These are phyloP conservation scores for Agaricus sinodeliciosus DNA, from an alignment of 768 basidiomycete genomes.

Conservation along the genomic window DNA sequence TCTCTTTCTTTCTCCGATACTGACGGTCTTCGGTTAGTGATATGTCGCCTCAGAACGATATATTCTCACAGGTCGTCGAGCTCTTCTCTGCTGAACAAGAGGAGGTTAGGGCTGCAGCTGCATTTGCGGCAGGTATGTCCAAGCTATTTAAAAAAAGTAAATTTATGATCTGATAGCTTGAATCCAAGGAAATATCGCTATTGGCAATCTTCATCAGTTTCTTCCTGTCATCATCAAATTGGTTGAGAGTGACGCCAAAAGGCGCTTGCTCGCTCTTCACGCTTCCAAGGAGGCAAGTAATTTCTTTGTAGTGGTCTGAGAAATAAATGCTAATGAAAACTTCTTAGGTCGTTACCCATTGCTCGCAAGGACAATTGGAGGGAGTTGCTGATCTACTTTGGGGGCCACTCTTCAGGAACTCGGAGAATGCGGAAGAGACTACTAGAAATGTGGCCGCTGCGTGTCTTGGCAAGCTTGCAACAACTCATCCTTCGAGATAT, in stretches of 20 bases:
- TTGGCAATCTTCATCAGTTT: conserved; percentile 86
- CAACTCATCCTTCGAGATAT: conserved; percentile 85
- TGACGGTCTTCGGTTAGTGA: conserved; percentile 48
- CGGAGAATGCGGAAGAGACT: conserved; percentile 84
- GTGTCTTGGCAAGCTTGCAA: conserved; percentile 92
- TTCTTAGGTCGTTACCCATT: conserved; percentile 82
- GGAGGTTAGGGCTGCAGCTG: conserved; percentile 84
- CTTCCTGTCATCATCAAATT: conserved; percentile 79
- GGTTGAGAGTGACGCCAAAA: conserved; percentile 67
- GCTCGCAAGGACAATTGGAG: conserved; percentile 77
- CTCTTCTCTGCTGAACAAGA: conserved; percentile 77
- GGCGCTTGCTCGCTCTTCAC: conserved; percentile 80
- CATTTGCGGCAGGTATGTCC: conserved; percentile 80
- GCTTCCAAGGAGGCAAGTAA: conserved; percentile 80
- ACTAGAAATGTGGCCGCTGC: conserved; percentile 94
- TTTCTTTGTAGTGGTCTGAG: too few relatives aligned
- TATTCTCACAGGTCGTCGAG: conserved; percentile 69
- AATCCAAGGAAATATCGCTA: conserved; percentile 80
- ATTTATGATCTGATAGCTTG: neutral
- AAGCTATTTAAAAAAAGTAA: neutral
- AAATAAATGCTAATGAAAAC: neutral
- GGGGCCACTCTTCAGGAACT: conserved; percentile 88
- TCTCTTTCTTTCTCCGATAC: neutral
- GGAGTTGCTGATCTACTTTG: conserved; percentile 85
- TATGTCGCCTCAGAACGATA: conserved; percentile 72